Base-by-base conservation (phyloP, 441 rosid species). In the Sinapis alba region DNA sequence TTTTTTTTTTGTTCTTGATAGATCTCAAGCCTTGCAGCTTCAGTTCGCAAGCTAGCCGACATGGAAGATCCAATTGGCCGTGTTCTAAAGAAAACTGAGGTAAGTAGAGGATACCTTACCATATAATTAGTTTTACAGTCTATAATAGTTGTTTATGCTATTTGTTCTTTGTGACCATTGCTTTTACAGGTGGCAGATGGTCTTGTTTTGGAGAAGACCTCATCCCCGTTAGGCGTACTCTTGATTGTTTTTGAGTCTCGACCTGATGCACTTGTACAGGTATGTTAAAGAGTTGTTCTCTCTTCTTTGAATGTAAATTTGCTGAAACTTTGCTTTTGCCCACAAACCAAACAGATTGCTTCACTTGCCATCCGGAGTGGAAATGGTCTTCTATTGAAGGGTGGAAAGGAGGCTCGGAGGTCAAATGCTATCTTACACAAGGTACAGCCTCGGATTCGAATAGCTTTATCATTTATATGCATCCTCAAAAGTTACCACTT, bases 201-300 rank as follows among this genome's bases (percentile, higher is more conserved):
- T 75, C 98, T 96, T 50, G 53, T 92, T 68, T 75, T 96, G 69
- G 98, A 96, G 86, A 94, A 94, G 87, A 96, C 98, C 53, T 88
- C 99, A 67, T 89, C 91, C 71, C 97, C 99, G 53, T 82, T 96
- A 83, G 99, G 98, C 7, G 98, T 96, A 72, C 98, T 96, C 73
- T 80, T 96, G 80, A 89, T 96, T 82, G 91, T 96, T 78, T 96
- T 96, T 73, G 99, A 94, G 84, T 89, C 99, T 59, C 92, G 98
- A 51, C 99, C 98, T 71, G 98, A 96, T 65, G 98, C 99, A 56
- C 86, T 96, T 53, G 97, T 96, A 34, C 99, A 96, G 96, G 99
- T 96, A 83, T 9, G 65, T 51, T 30, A 26, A 15, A 61, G 41
- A 70, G 30, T 51, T 69, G n/a, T 7, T 5, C 20, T 69, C n/a